These are phyloP conservation scores for Penicillium antarcticum DNA, from an alignment of 495 filamentous ascomycete species.

Conservation along the genomic window DNA sequence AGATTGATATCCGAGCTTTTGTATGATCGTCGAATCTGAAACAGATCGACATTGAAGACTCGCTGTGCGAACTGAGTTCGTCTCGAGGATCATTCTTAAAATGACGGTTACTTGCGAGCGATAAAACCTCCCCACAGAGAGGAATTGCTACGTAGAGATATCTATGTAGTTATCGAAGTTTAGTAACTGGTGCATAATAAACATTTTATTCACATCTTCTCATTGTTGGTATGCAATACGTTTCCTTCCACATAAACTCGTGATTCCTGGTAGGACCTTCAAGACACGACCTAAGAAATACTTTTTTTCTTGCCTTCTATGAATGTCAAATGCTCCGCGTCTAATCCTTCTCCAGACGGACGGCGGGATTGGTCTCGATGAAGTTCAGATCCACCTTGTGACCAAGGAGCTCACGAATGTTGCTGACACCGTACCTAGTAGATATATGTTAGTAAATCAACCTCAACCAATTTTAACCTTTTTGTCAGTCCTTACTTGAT, in stretches of 20 bases:
- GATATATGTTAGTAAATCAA: constrained; percentile 7
- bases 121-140: too few relatives aligned
- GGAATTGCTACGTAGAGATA: not conserved
- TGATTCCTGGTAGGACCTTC: constrained; percentile 16
- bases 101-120: too few relatives aligned
- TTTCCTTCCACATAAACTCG: constrained; percentile 25
- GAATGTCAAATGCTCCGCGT: constrained; percentile 9
- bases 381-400: constrained; percentile 83
- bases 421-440: constrained; percentile 66
- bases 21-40: too few relatives aligned
- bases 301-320: constrained; percentile 21
- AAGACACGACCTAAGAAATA: constrained; percentile 18
- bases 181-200: not conserved
- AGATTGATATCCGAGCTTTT: too few relatives aligned
- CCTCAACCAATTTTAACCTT: not conserved
- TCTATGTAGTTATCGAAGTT: not conserved
- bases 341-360: constrained; percentile 74
- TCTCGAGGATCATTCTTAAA: too few relatives aligned
- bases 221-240: constrained; percentile 27
- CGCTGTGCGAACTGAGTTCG: too few relatives aligned
- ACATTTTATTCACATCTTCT: constrained; percentile 25
- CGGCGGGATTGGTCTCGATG: constrained; percentile 77
- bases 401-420: constrained; percentile 81
- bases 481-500: constrained; percentile 63
- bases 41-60: too few relatives aligned